Conservation (phyloP, 495 filamentous ascomycete genomes). For the Stereocaulon alpinum region DNA sequence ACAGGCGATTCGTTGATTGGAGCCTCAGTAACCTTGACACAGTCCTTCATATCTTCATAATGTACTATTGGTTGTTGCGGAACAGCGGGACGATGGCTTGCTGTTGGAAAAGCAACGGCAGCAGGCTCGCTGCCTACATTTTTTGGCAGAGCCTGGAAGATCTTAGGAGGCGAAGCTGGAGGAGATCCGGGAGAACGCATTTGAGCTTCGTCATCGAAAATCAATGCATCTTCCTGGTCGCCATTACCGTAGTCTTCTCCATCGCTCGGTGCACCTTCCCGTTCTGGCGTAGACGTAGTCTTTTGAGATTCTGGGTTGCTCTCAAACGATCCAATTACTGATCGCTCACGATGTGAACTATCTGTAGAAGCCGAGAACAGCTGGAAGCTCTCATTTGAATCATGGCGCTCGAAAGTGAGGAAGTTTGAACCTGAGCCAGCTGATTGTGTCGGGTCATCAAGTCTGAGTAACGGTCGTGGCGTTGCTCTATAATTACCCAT, state of each 20-base stretch:
- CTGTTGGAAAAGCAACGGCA: neutral
- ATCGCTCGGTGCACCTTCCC: neutral
- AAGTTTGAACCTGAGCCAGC: conserved; percentile 29
- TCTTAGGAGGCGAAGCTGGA: neutral
- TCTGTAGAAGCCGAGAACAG: conserved; percentile 73
- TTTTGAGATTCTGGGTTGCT: conserved; percentile 15
- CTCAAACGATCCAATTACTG: conserved; percentile 33
- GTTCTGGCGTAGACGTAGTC: conserved; percentile 9
- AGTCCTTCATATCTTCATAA: conserved; percentile 11
- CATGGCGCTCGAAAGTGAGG: conserved; percentile 46
- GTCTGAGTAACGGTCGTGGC: conserved; percentile 36
- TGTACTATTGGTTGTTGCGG: neutral
- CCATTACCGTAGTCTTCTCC: neutral
- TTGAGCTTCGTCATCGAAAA: conserved; percentile 10
- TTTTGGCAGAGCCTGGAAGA: neutral
- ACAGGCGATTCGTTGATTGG: neutral
- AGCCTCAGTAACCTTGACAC: neutral
- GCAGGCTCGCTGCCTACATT: neutral
- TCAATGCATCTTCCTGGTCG: conserved; percentile 7
- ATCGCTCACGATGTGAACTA: conserved; percentile 41
- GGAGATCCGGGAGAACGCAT: conserved; percentile 8
- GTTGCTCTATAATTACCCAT: conserved; percentile 36
- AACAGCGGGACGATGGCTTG: neutral
- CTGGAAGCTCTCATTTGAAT: conserved; percentile 72
- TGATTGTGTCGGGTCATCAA: conserved; percentile 31